Percentiles rank a stretch among this genome's conserved stretches.
These are phyloP conservation scores for Nemania sp. DNA, from an alignment of 2,329 filamentous ascomycete genomes.

Conservation along the genomic window DNA sequence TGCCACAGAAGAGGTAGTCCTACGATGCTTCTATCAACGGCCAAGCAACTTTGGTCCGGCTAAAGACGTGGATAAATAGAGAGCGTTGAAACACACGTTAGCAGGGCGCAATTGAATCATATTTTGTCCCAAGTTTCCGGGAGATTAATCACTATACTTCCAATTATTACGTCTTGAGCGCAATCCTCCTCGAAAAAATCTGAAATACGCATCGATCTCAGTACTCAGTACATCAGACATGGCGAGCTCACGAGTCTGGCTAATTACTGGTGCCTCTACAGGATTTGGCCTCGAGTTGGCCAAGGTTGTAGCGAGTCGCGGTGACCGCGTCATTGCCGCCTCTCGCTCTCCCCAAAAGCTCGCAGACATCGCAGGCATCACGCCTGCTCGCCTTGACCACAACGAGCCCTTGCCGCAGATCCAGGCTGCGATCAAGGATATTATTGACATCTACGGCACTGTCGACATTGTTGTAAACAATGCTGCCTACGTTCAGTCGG, in stretches of 20 bases:
- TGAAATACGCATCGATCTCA: not conserved
- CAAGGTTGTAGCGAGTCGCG: constrained; percentile 56
- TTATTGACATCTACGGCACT: constrained; percentile 53
- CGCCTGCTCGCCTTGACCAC: constrained; percentile 56
- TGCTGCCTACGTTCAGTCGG: constrained; percentile 58
- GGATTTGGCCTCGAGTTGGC: constrained; percentile 61
- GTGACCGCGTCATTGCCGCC: constrained; percentile 62
- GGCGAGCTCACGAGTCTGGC: constrained; percentile 52
- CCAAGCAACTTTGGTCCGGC: not conserved
- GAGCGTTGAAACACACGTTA: not conserved
- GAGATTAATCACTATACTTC: too few species aligned
- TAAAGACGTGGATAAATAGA: not conserved
- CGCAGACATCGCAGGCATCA: constrained; percentile 50
- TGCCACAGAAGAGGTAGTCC: not conserved
- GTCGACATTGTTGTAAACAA: constrained; percentile 62
- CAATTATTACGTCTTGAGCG: not conserved
- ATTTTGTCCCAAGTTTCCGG: too few species aligned
- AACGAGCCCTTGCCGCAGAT: constrained; percentile 52
- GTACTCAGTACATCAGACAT: not conserved
- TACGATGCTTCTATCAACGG: not conserved
- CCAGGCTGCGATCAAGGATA: constrained; percentile 53
- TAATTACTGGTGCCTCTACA: constrained; percentile 62
- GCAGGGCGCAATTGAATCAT: too few species aligned
- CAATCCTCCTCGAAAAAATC: not conserved
- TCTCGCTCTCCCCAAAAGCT: constrained; percentile 56